Evolutionary conservation across 139 green algal species (phyloP), one percentile per base, ranked within the genome.

Genomic region (Edaphochlamys debaryana): DNA sequence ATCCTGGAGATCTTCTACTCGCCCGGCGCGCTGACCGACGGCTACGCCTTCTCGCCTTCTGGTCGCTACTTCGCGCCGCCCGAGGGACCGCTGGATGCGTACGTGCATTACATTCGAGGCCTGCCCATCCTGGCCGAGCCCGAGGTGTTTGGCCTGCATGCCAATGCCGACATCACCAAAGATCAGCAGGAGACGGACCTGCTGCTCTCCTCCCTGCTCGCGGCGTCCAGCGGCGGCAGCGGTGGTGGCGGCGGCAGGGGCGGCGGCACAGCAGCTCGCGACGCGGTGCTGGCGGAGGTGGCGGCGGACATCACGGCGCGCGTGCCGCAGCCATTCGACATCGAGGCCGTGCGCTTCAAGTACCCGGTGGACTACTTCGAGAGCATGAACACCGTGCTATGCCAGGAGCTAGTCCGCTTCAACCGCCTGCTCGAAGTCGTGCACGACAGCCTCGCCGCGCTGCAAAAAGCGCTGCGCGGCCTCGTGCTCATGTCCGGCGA

Each of bases 311-410:
- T 97, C 40, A 58, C 86, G 15, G 27, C 45, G 17, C 87, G 87
- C 42, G 67, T 95, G 70, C 87, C 91, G 41, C 79, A 75, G 30
- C 67, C 75, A 0, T 96, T 97, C 82, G 93, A 97, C 86, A 91
- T 95, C 54, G 93, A 96, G 87, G 88, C 89, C 6, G 94, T 88
- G 40, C 78, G 84, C 13, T 88, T 81, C 86, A 92, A 88, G 87
- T 96, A 94, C 80, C 94, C 94, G 42, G 93, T 96, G 64, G 85
- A 94, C 54, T 96, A 97, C 86, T 86, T 95, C 64, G 92, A 96
- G 85, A 90, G 62, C 45, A 95, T 97, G 90, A 97, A 97, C 86
- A 95, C 92, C 32, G 94, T 97, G 85, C 85, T 97, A 76, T 92
- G 82, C 42, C 94, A 85, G 84, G 94, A 97, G 91, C 88, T 96